Conservation (phyloP, 257 asterid species). For the Plantago ovata region DNA sequence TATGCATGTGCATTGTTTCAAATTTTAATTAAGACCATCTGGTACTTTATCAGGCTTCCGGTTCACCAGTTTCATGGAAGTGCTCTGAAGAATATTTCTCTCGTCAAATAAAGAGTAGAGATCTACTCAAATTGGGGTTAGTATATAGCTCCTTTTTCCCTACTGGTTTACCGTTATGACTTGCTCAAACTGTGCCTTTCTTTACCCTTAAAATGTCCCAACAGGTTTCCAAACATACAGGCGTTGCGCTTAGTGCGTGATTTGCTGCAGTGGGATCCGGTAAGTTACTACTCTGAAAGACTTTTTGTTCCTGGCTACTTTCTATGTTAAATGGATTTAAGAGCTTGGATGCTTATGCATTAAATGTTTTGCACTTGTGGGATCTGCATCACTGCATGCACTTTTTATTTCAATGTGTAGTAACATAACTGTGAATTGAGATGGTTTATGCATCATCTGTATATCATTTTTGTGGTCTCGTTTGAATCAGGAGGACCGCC, state of each 20-base stretch:
- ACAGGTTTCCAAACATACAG: conserved; percentile 79
- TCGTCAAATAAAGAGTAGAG: conserved; percentile 66
- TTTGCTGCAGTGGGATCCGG: conserved; percentile 86
- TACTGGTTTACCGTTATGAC: neutral
- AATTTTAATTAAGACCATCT: conserved; percentile 12
- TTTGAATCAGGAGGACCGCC: conserved; percentile 72
- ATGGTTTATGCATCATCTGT: conserved; percentile 4
- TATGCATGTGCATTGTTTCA: conserved; percentile 3
- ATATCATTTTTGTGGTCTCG: neutral
- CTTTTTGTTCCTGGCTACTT: conserved; percentile 6
- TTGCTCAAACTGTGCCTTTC: conserved; percentile 4
- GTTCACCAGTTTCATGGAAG: conserved; percentile 93
- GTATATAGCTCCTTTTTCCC: conserved; percentile 24
- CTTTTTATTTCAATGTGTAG: neutral
- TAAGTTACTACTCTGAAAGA: conserved; percentile 36
- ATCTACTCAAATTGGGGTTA: conserved; percentile 92
- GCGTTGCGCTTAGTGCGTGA: conserved; percentile 87
- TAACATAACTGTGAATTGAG: conserved; percentile 4
- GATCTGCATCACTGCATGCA: conserved; percentile 4
- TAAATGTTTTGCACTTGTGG: neutral
- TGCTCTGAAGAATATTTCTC: conserved; percentile 94
- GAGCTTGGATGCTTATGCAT: neutral
- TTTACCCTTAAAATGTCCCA: conserved; percentile 4
- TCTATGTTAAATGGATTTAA: neutral
- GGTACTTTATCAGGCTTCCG: conserved; percentile 46